Evolutionary conservation across 2,329 filamentous ascomycete species (phyloP), one percentile per base, ranked within the genome.

Genomic region (Hortaea werneckii): DNA sequence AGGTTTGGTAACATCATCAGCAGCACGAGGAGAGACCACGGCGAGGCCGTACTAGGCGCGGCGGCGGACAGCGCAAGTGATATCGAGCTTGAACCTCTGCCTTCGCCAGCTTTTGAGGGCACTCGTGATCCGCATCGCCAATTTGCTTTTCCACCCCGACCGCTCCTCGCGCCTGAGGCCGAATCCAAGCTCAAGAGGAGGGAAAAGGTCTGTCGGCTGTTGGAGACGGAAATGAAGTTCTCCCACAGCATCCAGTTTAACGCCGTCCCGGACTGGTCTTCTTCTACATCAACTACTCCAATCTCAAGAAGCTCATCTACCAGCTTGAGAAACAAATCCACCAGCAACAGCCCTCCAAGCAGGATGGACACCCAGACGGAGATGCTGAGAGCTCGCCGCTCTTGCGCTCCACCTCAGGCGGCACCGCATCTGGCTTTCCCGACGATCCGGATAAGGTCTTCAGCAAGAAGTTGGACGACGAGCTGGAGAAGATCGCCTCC

Each of bases 181-280:
- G n/a, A n/a, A 35, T 9, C 8, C 9, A 9, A 13, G 2, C 10
- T 55, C 40, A 54, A 48, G 30, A 57, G 61, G 41, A 54, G 57
- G 55, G 72, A 76, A 65, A 88, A 88, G 73, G 76, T 79, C 65
- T 72, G 73, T 61, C 78, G 78, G 75, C 80, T 89, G 59, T 78
- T 85, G 58, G 32, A 35, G 32, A 35, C 9, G 9, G 32, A 9
- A 3, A 98, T 98, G 92, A 96, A 96, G 82, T 98, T 98, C 76
- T 96, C 90, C 12, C 92, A 98, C 67, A 96, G 90, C 69, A 83
- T 98, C 58, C 92, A 98, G 74, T 98, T 98, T 72, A 98, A 98
- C 73, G 89, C 92, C 53, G 92, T 98, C 58, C 92, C 92, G n/a
- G 92, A 98, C 69, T 98, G 92, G 92, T 95, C 87, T 73, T 89